Conservation (phyloP, 2,329 filamentous ascomycete species). For the Aspergillus intermedius region DNA sequence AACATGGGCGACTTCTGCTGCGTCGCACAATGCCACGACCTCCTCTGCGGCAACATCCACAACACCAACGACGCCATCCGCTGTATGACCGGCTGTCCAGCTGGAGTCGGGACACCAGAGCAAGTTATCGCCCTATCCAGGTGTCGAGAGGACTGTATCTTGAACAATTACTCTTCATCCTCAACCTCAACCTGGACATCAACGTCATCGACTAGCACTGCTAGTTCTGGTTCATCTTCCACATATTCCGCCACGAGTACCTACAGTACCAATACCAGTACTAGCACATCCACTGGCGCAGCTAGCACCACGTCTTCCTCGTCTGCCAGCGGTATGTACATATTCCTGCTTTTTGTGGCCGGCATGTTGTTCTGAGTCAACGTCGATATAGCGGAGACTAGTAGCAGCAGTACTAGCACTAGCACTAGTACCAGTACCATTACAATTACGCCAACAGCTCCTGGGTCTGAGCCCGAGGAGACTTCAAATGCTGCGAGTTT, state of each 20-base stretch:
- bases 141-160: neutral
- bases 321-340: constrained; percentile 10
- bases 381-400: neutral
- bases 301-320: constrained; percentile 2
- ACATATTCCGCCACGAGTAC: too few relatives aligned
- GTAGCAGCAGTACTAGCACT: neutral
- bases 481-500: constrained; percentile 21
- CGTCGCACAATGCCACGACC: constrained; percentile 45
- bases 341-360: too few relatives aligned
- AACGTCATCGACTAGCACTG: too few relatives aligned
- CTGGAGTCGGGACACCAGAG: constrained; percentile 24
- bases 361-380: too few relatives aligned
- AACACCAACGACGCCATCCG: constrained; percentile 47
- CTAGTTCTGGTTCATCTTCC: too few relatives aligned
- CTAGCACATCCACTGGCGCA: constrained; percentile 14
- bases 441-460: constrained; percentile 9
- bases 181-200: neutral
- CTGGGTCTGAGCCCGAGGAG: constrained; percentile 11
- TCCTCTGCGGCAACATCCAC: constrained; percentile 46
- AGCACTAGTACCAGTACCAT: neutral
- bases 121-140: neutral
- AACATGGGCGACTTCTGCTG: constrained; percentile 43
- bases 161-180: neutral
- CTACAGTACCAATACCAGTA: constrained; percentile 7
- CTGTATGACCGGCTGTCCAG: constrained; percentile 48